Percentiles rank a stretch among this genome's conserved stretches.
Evolutionary conservation across 164 flowering plant genomes (phyloP).

Genomic region (Stephania cephalantha): DNA sequence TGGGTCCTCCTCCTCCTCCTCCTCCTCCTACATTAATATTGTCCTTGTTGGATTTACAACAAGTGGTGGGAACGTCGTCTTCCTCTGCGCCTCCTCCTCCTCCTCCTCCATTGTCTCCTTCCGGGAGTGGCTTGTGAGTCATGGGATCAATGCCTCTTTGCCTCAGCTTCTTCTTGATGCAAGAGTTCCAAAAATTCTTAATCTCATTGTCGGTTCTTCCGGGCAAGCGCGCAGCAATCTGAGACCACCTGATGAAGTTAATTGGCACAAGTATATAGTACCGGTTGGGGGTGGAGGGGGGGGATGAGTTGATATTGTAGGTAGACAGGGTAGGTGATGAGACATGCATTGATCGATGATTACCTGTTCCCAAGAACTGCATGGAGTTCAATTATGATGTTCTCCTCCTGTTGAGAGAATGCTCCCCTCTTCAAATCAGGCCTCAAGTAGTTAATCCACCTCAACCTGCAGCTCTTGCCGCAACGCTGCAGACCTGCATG

Average conservation of each 20-base stretch:
- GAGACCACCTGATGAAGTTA: slow-evolving; percentile 71
- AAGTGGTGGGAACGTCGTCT: not conserved
- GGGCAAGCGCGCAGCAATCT: slow-evolving; percentile 83
- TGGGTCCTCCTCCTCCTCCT: slow-evolving; percentile 9
- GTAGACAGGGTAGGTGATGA: no score
- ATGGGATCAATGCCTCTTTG: slow-evolving; percentile 85
- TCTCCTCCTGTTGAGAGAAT: slow-evolving; percentile 76
- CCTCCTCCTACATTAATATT: slow-evolving; percentile 18
- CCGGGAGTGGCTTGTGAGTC: slow-evolving; percentile 71
- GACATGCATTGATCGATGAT: no score
- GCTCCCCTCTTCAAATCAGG: slow-evolving; percentile 86
- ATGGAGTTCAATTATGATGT: slow-evolving; percentile 69
- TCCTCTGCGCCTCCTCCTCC: not conserved
- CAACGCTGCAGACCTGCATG: slow-evolving; percentile 61
- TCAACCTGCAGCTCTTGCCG: slow-evolving; percentile 80
- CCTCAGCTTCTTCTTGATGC: slow-evolving; percentile 83
- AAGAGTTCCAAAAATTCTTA: slow-evolving; percentile 90
- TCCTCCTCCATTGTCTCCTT: slow-evolving; percentile 33
- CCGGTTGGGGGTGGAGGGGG: no score
- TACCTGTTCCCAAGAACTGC: slow-evolving; percentile 87
- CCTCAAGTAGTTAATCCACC: slow-evolving; percentile 88
- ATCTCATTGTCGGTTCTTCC: slow-evolving; percentile 93
- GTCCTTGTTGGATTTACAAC: slow-evolving; percentile 2
- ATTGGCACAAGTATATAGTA: not conserved
- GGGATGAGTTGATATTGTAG: no score